Percentiles rank a stretch among this genome's conserved stretches.
Evolutionary conservation across 805 yeast genomes (phyloP).

Genomic region (Wickerhamomyces silvicola): DNA sequence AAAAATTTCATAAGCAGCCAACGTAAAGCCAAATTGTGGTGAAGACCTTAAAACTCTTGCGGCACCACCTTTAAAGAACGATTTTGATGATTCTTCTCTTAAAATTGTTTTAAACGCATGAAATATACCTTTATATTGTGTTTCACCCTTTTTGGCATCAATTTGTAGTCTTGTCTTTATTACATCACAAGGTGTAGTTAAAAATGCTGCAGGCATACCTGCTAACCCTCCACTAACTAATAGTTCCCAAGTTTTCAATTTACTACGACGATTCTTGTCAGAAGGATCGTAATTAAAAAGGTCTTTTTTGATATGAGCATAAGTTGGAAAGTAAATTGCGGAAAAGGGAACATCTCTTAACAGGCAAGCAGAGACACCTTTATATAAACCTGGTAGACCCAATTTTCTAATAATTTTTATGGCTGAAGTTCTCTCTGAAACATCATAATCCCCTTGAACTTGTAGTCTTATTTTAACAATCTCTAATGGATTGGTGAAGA

Average conservation of each 20-base stretch:
- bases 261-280: constrained; percentile 48
- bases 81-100: constrained; percentile 75
- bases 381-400: constrained; percentile 82
- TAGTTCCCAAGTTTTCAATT: constrained; percentile 76
- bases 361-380: constrained; percentile 87
- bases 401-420: constrained; percentile 66
- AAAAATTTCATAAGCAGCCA: constrained; percentile 93
- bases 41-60: constrained; percentile 94
- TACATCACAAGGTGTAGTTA: constrained; percentile 96
- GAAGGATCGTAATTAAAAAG: constrained; percentile 77
- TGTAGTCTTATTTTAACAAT: constrained; percentile 92
- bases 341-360: constrained; percentile 94
- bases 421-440: constrained; percentile 44
- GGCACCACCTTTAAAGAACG: constrained; percentile 93
- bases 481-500: constrained; percentile 93
- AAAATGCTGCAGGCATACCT: constrained; percentile 95
- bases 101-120: constrained; percentile 73
- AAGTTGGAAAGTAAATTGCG: constrained; percentile 95
- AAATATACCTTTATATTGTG: constrained; percentile 65
- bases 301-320: constrained; percentile 84
- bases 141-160: constrained; percentile 70
- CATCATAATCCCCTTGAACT: constrained; percentile 70
- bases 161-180: constrained; percentile 92
- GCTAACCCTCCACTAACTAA: constrained; percentile 88
- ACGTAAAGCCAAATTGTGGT: constrained; percentile 95